A percentile compares a stretch with the other conserved stretches of the same genome.
Conservation (phyloP, 148 eudicot species). For the Euryodendron excelsum region DNA sequence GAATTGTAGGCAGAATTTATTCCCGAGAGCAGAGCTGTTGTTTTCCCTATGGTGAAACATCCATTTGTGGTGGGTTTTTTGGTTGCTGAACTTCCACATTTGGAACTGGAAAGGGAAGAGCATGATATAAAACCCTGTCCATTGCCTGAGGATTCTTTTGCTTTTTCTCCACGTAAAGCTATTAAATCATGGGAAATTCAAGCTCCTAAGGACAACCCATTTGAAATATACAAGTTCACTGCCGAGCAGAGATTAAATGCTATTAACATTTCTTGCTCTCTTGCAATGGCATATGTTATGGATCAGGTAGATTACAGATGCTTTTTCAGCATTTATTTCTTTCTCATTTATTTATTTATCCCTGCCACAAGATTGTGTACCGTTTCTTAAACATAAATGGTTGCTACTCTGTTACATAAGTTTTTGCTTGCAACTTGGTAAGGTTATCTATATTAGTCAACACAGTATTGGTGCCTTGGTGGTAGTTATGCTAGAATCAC, state of each 20-base stretch:
- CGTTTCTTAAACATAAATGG: too few species aligned
- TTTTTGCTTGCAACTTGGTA: neutral
- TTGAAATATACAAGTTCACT: slow-evolving; percentile 49
- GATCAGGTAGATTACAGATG: slow-evolving; percentile 67
- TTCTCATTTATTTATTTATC: neutral
- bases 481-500: neutral
- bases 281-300: slow-evolving; percentile 96
- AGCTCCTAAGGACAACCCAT: slow-evolving; percentile 29
- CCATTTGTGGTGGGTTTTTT: slow-evolving; percentile 97
- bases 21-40: slow-evolving; percentile 79
- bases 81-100: slow-evolving; percentile 87
- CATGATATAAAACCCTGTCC: slow-evolving; percentile 34
- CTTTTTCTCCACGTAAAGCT: slow-evolving; percentile 48
- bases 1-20: slow-evolving; percentile 68
- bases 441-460: slow-evolving; percentile 1
- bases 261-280: slow-evolving; percentile 69
- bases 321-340: neutral
- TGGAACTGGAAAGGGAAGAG: slow-evolving; percentile 40
- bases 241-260: slow-evolving; percentile 81
- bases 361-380: neutral
- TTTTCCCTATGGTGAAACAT: slow-evolving; percentile 90
- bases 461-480: too few species aligned
- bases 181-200: slow-evolving; percentile 46
- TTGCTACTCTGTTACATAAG: neutral
- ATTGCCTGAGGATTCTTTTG: slow-evolving; percentile 44